Conservation (phyloP, 768 basidiomycete species). For the Lyophyllum decastes region DNA sequence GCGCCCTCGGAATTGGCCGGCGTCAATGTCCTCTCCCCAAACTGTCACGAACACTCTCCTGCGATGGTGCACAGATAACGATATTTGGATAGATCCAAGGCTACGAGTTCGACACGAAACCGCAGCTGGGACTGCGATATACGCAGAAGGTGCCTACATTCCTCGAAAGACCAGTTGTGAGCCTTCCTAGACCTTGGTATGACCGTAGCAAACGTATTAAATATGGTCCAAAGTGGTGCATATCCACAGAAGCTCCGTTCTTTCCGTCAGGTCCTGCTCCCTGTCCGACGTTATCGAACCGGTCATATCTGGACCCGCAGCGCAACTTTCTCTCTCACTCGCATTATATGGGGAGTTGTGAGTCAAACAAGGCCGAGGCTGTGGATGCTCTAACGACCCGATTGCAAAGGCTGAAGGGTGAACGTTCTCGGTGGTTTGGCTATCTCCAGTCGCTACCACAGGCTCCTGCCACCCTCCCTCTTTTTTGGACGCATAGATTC, state of each 20-base stretch:
- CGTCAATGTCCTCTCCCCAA: conserved; percentile 2
- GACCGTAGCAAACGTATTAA: conserved; percentile 4
- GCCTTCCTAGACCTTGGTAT: conserved; percentile 14
- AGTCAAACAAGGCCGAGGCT: conserved; percentile 24
- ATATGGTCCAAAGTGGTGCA: conserved; percentile 50
- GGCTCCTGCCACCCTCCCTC: conserved; percentile 52
- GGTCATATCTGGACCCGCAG: conserved; percentile 55
- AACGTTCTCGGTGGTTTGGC: conserved; percentile 57
- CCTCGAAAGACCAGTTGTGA: conserved; percentile 37
- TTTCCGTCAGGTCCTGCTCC: conserved; percentile 61
- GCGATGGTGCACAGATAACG: conserved; percentile 50
- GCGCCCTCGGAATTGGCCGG: conserved; percentile 5
- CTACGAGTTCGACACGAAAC: conserved; percentile 34
- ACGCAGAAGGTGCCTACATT: conserved; percentile 33
- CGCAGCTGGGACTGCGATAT: conserved; percentile 34
- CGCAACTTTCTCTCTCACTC: conserved; percentile 61
- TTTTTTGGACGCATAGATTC: conserved; percentile 52
- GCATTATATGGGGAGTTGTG: conserved; percentile 71
- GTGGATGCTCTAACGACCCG: conserved; percentile 4
- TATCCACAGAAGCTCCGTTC: conserved; percentile 62
- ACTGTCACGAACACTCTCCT: conserved; percentile 32
- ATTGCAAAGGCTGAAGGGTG: conserved; percentile 44
- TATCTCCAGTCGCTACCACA: conserved; percentile 69
- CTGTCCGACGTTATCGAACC: conserved; percentile 43
- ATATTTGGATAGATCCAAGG: conserved; percentile 46